Percentiles rank a stretch among this genome's conserved stretches.
Conservation (phyloP, 441 rosid species). For the Euphorbia celastroides region DNA sequence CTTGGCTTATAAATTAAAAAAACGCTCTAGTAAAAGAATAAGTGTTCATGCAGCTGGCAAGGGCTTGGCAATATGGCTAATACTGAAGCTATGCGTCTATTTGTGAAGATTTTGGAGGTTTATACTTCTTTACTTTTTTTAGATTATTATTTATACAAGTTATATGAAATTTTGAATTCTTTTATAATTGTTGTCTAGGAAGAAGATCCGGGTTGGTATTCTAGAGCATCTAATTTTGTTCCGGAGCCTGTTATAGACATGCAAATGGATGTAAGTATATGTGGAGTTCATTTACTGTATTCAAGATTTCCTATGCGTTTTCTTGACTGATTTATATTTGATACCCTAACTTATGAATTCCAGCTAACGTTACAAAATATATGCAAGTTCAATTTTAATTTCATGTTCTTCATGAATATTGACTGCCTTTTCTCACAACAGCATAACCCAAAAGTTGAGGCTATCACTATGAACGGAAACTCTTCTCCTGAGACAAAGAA, state of each 20-base stretch:
- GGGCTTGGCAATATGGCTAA: slow-evolving; percentile 88
- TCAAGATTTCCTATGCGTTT: not conserved
- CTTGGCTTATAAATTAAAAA: slow-evolving; percentile 4
- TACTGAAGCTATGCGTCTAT: slow-evolving; percentile 99
- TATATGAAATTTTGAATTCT: not conserved
- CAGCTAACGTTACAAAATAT: not conserved
- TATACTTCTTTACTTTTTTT: slow-evolving; percentile 15
- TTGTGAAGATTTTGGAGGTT: slow-evolving; percentile 98
- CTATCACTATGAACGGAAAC: slow-evolving; percentile 61
- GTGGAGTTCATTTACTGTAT: not conserved
- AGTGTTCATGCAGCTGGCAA: slow-evolving; percentile 68
- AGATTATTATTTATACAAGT: slow-evolving; percentile 11
- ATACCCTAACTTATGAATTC: not conserved
- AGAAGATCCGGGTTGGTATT: slow-evolving; percentile 99
- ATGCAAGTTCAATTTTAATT: not conserved
- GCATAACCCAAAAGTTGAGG: slow-evolving; percentile 56
- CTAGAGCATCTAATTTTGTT: slow-evolving; percentile 70
- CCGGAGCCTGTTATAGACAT: slow-evolving; percentile 63
- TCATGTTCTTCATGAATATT: slow-evolving; percentile 1
- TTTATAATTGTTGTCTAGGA: slow-evolving; percentile 43
- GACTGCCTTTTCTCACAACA: slow-evolving; percentile 26
- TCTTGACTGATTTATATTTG: not conserved
- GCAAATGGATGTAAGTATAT: slow-evolving; percentile 64
- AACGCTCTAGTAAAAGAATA: slow-evolving; percentile 14
- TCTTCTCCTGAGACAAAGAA: slow-evolving; percentile 64